Evolutionary conservation across 2,329 filamentous ascomycete genomes (phyloP), one percentile per base, ranked within the genome.

Genomic region (Aspergillus ibericus): DNA sequence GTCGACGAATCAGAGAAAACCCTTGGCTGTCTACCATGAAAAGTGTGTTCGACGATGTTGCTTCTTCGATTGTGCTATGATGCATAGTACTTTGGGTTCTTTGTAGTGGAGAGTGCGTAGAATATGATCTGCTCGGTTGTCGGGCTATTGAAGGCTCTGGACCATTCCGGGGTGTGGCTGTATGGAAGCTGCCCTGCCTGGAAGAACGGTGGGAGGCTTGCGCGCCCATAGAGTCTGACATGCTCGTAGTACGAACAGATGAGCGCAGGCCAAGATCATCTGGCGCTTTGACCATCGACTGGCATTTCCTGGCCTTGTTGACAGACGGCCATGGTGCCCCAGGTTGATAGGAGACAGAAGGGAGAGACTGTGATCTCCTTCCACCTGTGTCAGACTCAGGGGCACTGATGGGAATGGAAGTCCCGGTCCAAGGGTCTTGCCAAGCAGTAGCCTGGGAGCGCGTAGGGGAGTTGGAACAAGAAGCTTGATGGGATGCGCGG

Each of bases 341-440:
- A 27, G 58, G 58, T 25, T 53, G 50, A 18, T 58, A 47, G 10
- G 67, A 61, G 20, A 56, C 55, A 18, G 66, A 66, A 8, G 64
- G 63, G 32, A 69, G 64, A 25, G 69, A 69, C 15, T 68, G 67
- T 13, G 66, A 64, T 12, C 61, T 55, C 47, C 53, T 56, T 18
- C 50, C 53, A 3, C 58, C 56, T 4, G 54, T 42, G n/a, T 61
- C 58, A 16, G 54, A 25, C 3, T 59, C 66, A 5, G 59, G 46
- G 4, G 56, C 36, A 25, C 42, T 55, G 54, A 65, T 48, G 8
- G 72, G 61, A 44, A 70, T 62, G 25, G 60, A 64, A 29, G 63
- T 63, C 12, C 66, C 66, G n/a, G 67, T 71, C 72, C 71, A 75
- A 22, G 72, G 70, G n/a, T 72, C 70, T 61, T 72, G 70, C 72